phyloP scores from a whole-genome alignment of 305 asterid genomes.

The Coffea humblotiana region DNA sequence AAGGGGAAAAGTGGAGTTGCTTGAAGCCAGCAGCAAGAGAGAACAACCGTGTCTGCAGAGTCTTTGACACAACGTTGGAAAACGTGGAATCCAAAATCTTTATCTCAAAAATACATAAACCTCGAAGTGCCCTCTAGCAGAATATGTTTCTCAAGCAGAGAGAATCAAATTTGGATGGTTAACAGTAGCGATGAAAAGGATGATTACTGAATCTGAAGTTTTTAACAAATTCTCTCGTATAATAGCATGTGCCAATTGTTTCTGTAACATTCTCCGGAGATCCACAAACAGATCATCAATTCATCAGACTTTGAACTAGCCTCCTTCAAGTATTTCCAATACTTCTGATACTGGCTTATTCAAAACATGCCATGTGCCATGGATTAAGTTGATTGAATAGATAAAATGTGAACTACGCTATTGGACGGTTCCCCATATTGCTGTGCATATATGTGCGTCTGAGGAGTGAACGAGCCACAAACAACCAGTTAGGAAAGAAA shows the following conservation, averaged over 20 bases:
- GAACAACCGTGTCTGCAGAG: neutral
- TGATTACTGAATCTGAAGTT: neutral
- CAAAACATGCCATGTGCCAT: slow-evolving; percentile 8
- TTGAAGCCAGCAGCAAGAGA: neutral
- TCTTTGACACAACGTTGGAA: too few relatives aligned
- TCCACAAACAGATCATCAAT: slow-evolving; percentile 1
- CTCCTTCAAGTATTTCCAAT: neutral
- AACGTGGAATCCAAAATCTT: too few relatives aligned
- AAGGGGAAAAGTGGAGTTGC: neutral
- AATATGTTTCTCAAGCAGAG: neutral
- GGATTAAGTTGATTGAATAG: neutral
- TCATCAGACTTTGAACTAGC: neutral
- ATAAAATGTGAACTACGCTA: neutral
- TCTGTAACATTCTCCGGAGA: neutral
- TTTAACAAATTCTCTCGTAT: neutral
- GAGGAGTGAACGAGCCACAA: neutral
- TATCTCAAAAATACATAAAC: neutral
- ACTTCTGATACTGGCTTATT: neutral
- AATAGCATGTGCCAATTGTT: neutral
- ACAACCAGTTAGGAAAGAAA: neutral
- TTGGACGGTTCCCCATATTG: neutral
- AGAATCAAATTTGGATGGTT: neutral
- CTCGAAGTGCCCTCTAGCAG: neutral
- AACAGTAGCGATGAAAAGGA: neutral
- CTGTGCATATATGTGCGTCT: neutral